These are phyloP conservation scores for Phytopythium litorale DNA, from an alignment of 352 stramenopile species.

Conservation along the genomic window DNA sequence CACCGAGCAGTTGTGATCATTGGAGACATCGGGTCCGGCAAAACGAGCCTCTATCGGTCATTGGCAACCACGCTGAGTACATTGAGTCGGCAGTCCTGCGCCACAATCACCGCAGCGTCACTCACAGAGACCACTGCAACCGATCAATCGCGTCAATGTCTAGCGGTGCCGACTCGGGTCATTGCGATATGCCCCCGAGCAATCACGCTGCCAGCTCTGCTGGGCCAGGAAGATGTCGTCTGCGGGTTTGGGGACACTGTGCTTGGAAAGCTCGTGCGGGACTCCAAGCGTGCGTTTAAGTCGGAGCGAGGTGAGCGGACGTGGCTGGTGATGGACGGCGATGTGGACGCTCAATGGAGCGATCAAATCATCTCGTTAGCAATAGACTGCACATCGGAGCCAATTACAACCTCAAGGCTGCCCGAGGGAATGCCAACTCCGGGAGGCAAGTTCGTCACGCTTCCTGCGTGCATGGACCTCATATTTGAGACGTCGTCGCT, in stretches of 20 bases:
- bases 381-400: conserved; percentile 14
- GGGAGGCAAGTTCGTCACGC: conserved; percentile 28
- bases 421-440: conserved; percentile 28
- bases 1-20: conserved; percentile 32
- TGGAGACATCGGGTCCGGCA: conserved; percentile 40
- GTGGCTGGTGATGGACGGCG: conserved; percentile 68
- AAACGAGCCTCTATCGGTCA: conserved; percentile 46
- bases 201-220: conserved; percentile 25
- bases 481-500: conserved; percentile 55
- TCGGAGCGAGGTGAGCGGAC: conserved; percentile 21
- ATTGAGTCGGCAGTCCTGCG: neutral
- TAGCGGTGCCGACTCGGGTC: neutral
- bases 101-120: neutral
- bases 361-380: conserved; percentile 39
- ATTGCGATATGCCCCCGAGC: conserved; percentile 29
- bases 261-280: conserved; percentile 35
- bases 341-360: conserved; percentile 41
- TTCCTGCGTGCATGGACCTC: conserved; percentile 35
- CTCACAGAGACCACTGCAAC: neutral
- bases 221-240: conserved; percentile 16
- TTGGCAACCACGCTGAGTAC: conserved; percentile 28
- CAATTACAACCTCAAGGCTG: conserved; percentile 4
- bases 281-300: conserved; percentile 32
- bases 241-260: conserved; percentile 19
- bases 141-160: neutral